These are phyloP conservation scores for Pyrus bretschneideri DNA, from an alignment of 306 rosid species.

Conservation along the genomic window DNA sequence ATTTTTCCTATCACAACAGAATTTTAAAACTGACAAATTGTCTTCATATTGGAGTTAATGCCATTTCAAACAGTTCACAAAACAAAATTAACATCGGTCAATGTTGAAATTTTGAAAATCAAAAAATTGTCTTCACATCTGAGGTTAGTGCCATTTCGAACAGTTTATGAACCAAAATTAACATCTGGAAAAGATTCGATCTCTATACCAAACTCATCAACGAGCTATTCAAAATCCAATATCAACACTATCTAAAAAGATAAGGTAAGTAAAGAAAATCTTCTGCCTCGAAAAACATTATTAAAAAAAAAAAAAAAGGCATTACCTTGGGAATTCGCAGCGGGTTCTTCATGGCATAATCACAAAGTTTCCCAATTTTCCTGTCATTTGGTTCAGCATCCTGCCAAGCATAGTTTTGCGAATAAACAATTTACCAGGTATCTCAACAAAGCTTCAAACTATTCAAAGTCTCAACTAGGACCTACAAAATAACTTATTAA, in stretches of 20 bases:
- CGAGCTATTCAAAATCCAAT: neutral
- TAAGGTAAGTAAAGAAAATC: neutral
- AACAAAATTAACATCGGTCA: neutral
- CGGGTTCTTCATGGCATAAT: conserved; percentile 46
- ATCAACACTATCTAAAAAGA: neutral
- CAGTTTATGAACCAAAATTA: neutral
- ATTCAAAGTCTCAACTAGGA: neutral
- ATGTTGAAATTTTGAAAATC: too few species aligned
- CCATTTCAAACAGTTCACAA: neutral
- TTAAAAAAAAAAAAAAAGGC: neutral
- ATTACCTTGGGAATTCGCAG: conserved; percentile 53
- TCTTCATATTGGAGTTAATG: neutral
- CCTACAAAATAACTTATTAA: neutral
- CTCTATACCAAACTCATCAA: neutral
- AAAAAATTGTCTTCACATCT: neutral
- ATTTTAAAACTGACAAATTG: neutral
- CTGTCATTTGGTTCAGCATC: conserved; percentile 50
- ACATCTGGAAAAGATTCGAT: neutral
- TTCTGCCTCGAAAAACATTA: neutral
- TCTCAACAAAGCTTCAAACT: neutral
- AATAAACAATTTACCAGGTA: conserved; percentile 2
- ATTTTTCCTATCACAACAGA: neutral
- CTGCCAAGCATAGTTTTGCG: conserved; percentile 14
- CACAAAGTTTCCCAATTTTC: conserved; percentile 49
- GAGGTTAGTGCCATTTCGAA: neutral